phyloP scores from a whole-genome alignment of 345 rosid genomes.

The Carallia brachiata region DNA sequence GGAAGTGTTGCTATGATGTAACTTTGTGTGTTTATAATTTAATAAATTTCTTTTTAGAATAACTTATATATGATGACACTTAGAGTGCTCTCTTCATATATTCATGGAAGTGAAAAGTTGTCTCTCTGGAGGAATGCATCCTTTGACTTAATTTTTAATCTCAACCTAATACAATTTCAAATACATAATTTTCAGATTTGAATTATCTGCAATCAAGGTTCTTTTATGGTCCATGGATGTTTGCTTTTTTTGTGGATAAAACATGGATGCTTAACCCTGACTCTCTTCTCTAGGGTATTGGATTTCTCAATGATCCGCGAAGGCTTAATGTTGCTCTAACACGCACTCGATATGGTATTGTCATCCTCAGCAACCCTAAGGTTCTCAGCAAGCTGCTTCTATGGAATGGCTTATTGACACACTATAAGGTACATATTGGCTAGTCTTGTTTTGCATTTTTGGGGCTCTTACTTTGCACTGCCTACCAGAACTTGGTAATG shows the following conservation, averaged over 20 bases:
- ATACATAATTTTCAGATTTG: too few relatives aligned
- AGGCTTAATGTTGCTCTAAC: conserved; percentile 98
- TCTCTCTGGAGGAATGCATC: too few relatives aligned
- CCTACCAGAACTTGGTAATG: not conserved
- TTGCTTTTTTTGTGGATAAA: not conserved
- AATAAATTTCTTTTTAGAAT: not conserved
- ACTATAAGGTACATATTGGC: conserved; percentile 68
- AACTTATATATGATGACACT: not conserved
- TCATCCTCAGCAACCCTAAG: conserved; percentile 94
- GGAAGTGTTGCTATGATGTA: too few relatives aligned
- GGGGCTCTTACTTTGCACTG: not conserved
- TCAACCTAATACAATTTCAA: too few relatives aligned
- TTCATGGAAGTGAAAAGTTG: not conserved
- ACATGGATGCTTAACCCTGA: conserved; percentile 14
- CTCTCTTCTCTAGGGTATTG: conserved; percentile 71
- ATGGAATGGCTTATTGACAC: conserved; percentile 95
- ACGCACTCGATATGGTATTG: conserved; percentile 98
- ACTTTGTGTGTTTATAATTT: too few relatives aligned
- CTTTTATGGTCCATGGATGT: not conserved
- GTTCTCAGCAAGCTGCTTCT: conserved; percentile 97
- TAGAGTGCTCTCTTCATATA: not conserved
- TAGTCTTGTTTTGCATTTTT: not conserved
- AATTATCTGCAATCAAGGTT: not conserved
- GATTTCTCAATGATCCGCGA: conserved; percentile 98
- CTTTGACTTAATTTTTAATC: too few relatives aligned